Base-by-base conservation (phyloP, 495 filamentous ascomycete genomes). In the Trichoderma orchidacearum region DNA sequence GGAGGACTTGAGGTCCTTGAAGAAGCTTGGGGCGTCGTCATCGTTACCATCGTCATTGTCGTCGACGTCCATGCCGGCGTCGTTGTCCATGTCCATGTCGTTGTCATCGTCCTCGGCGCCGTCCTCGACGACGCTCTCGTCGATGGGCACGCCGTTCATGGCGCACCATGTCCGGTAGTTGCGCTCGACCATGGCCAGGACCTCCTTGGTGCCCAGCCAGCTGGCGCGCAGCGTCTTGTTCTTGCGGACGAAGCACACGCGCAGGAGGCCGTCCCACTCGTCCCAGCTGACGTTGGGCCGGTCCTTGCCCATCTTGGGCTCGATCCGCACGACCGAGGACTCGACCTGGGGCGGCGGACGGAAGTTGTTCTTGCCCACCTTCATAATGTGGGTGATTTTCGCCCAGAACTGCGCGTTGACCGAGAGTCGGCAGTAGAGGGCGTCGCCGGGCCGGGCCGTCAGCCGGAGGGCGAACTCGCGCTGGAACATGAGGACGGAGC, bases 371-470 rank as follows among this genome's bases (percentile, higher is more conserved):
- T 84, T 85, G 30, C 90, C 89, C 29, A 96, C 90, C 72, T 94
- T 94, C 66, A 75, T 68, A 45, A 59, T 85, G 64, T 95, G 89
- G 48, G 83, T 82, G 35, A 90, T 83, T 59, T 84, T 87, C 15
- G 90, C 85, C 85, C 87, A 96, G 80, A 96, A 95, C 67, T 96
- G 93, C 25, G 87, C 89, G 60, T 97, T 97, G 29, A 93, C 91
- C 7, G 79, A 84, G 30, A 96, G 79, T 12, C 92, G 80, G 59
- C 84, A 87, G 70, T 96, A 97, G 17, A 96, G 82, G 30, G 87
- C 76, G 62, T 95, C 90, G 7, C 83, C 84, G 0, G 89, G 85
- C 18, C 80, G 78, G 11, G 90, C 90, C n/a, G 66, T 68, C 30
- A 72, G 62, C 3, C 69, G 64, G 36, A 67, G 57, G 17, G 69